Conservation (phyloP, 345 rosid genomes). For the Gossypium turneri region DNA sequence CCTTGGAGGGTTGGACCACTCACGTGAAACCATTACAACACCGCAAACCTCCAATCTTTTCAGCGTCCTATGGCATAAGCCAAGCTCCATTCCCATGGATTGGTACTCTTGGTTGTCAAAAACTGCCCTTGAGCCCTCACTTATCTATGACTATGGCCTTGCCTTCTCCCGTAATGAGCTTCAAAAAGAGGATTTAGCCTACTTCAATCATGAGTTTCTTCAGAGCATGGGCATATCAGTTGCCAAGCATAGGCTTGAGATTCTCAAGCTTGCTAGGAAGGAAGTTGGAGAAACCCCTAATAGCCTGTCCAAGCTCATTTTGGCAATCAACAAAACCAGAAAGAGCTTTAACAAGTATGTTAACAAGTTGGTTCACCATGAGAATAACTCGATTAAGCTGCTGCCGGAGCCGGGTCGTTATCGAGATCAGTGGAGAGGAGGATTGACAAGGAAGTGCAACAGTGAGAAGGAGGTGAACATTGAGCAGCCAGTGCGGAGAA, state of each 20-base stretch:
- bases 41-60: not conserved
- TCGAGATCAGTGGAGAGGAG: conserved; percentile 22
- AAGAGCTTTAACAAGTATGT: conserved; percentile 39
- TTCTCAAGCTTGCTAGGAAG: conserved; percentile 61
- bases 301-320: conserved; percentile 38
- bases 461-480: conserved; percentile 30
- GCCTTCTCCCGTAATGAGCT: conserved; percentile 61
- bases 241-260: conserved; percentile 77
- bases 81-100: conserved; percentile 42
- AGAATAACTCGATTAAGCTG: conserved; percentile 31
- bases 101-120: conserved; percentile 89
- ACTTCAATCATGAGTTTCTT: conserved; percentile 75
- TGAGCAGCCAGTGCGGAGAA: conserved; percentile 26
- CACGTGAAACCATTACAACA: not conserved
- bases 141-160: conserved; percentile 18
- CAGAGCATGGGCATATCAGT: conserved; percentile 68
- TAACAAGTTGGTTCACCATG: conserved; percentile 37
- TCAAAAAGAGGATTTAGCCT: conserved; percentile 52
- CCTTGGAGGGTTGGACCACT: conserved; percentile 12
- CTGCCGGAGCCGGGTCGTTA: conserved; percentile 25
- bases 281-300: conserved; percentile 28
- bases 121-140: conserved; percentile 52
- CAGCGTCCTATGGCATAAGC: too few relatives aligned
- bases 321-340: conserved; percentile 39
- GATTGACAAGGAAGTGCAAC: conserved; percentile 33